Evolutionary conservation across 306 rosid genomes (phyloP).

Genomic region (Dryas drummondii): DNA sequence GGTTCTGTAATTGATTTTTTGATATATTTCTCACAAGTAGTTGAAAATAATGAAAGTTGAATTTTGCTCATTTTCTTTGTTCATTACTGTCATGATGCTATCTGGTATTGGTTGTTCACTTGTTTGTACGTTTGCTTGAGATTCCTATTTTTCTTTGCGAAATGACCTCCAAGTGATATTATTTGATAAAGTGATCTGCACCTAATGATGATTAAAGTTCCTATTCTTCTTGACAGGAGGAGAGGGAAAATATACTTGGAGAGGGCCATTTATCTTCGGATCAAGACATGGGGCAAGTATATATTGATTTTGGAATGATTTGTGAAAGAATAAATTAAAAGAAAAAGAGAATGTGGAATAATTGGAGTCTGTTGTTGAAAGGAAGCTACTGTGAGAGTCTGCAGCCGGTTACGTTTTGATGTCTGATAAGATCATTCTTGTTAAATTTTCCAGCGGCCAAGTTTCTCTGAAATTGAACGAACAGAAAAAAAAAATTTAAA

Average conservation of each 20-base stretch:
- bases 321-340: background rate
- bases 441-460: background rate
- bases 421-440: slow-evolving; percentile 5
- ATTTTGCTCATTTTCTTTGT: background rate
- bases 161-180: background rate
- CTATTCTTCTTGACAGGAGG: background rate
- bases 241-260: background rate
- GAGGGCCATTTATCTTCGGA: background rate
- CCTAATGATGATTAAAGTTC: background rate
- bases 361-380: background rate
- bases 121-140: background rate
- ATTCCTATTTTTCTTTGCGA: background rate
- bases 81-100: background rate
- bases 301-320: background rate
- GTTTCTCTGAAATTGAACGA: background rate
- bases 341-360: background rate
- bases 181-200: background rate
- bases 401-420: background rate
- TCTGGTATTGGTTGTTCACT: background rate
- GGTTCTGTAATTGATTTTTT: background rate
- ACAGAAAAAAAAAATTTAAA: background rate
- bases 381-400: background rate
- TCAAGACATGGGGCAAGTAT: background rate
- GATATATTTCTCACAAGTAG: no score
- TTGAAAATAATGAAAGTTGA: background rate